phyloP scores from a whole-genome alignment of 1,284 basidiomycete genomes.

The Boletus albobrunnescens region DNA sequence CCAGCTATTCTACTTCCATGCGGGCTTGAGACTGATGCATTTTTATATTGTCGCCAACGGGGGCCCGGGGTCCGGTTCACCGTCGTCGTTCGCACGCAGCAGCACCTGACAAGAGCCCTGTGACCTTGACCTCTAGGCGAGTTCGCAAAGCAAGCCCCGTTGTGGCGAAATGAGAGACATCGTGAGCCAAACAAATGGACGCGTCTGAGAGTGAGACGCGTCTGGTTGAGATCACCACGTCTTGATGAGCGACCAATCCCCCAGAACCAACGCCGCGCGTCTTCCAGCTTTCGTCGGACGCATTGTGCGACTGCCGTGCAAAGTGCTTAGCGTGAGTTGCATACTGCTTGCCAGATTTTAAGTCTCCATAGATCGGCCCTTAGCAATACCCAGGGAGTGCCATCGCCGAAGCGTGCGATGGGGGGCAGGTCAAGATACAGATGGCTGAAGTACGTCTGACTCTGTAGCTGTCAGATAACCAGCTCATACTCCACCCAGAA shows the following conservation, averaged over 20 bases:
- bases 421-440: slow-evolving; percentile 61
- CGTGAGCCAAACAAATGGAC: slow-evolving; percentile 11
- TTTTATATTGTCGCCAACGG: not conserved
- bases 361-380: slow-evolving; percentile 2
- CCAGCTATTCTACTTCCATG: not conserved
- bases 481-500: slow-evolving; percentile 36
- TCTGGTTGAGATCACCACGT: slow-evolving; percentile 2
- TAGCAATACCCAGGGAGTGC: slow-evolving; percentile 56
- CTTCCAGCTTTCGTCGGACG: slow-evolving; percentile 53
- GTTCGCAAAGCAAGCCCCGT: not conserved
- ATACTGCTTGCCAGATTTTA: not conserved
- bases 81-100: not conserved
- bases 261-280: slow-evolving; percentile 64
- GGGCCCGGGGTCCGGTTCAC: not conserved
- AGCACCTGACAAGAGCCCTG: not conserved
- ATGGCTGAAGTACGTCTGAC: slow-evolving; percentile 42
- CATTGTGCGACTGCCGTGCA: slow-evolving; percentile 70
- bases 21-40: not conserved
- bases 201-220: slow-evolving; percentile 12
- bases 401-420: slow-evolving; percentile 68
- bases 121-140: not conserved
- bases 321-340: slow-evolving; percentile 54
- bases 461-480: not conserved
- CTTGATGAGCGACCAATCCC: slow-evolving; percentile 39
- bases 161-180: not conserved